Percentiles rank a stretch among this genome's conserved stretches.
phyloP scores from a whole-genome alignment of 257 asterid species.

The Nicotiana tabacum region DNA sequence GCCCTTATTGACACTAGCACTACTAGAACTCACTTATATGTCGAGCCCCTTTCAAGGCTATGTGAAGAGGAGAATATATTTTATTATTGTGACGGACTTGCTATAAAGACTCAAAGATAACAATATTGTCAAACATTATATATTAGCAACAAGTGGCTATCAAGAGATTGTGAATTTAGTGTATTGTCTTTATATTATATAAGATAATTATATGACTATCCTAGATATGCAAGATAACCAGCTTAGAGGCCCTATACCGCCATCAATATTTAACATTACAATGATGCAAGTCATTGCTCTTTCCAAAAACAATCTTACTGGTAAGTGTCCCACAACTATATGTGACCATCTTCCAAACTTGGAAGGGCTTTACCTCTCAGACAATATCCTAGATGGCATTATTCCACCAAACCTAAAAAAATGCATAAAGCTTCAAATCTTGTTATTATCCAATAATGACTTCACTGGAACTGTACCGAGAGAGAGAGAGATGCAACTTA shows the following conservation, averaged over 20 bases:
- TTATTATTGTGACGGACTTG: not conserved
- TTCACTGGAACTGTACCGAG: no score
- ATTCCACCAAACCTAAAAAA: constrained; percentile 7
- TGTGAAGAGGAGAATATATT: not conserved
- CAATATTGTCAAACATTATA: not conserved
- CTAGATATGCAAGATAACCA: constrained; percentile 3
- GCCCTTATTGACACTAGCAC: not conserved
- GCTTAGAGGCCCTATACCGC: constrained; percentile 20
- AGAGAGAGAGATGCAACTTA: no score
- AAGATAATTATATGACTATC: not conserved
- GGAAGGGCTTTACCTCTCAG: not conserved
- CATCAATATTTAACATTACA: not conserved
- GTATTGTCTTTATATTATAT: no score
- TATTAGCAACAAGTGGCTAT: not conserved
- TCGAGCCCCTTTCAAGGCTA: not conserved
- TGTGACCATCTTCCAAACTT: constrained; percentile 14
- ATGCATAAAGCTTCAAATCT: no score
- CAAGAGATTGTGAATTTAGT: not conserved
- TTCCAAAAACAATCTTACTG: not conserved
- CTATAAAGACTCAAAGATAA: not conserved
- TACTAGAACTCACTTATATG: not conserved
- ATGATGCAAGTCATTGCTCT: not conserved
- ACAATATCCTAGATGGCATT: not conserved
- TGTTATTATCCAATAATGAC: no score
- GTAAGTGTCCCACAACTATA: constrained; percentile 16